Conservation (phyloP, 768 basidiomycete species). For the Paxillus involutus region DNA sequence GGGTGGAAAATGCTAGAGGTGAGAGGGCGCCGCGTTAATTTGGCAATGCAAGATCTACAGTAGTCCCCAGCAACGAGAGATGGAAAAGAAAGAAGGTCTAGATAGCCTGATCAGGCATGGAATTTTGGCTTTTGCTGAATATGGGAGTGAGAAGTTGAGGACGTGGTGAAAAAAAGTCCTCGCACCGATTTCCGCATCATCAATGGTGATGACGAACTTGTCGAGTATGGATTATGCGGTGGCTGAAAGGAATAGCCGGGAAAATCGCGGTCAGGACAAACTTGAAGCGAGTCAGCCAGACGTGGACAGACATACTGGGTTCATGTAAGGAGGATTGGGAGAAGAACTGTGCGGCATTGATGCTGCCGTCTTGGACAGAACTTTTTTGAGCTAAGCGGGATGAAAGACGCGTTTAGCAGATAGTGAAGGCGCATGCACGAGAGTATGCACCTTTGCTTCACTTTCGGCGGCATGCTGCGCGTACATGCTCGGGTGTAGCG, state of each 20-base stretch:
- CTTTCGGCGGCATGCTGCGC: slow-evolving; percentile 67
- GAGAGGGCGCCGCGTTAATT: slow-evolving; percentile 15
- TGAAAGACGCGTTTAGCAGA: slow-evolving; percentile 9
- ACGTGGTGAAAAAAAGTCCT: not conserved
- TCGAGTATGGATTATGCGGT: slow-evolving; percentile 35
- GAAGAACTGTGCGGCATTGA: slow-evolving; percentile 35
- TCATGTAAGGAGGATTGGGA: slow-evolving; percentile 33
- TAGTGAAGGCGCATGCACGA: not conserved
- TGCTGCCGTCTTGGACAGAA: slow-evolving; percentile 51
- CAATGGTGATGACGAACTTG: slow-evolving; percentile 42
- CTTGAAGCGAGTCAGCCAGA: not conserved
- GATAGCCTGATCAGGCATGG: slow-evolving; percentile 21
- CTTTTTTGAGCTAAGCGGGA: slow-evolving; percentile 54
- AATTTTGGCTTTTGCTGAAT: slow-evolving; percentile 37
- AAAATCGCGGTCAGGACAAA: slow-evolving; percentile 9
- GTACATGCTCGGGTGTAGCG: slow-evolving; percentile 71
- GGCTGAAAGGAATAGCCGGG: slow-evolving; percentile 28
- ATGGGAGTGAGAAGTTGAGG: not conserved
- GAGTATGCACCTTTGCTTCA: slow-evolving; percentile 63
- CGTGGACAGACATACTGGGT: slow-evolving; percentile 34
- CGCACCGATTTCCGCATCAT: slow-evolving; percentile 57
- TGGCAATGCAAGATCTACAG: slow-evolving; percentile 24
- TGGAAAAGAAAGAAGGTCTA: slow-evolving; percentile 3
- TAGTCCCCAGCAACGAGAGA: slow-evolving; percentile 15
- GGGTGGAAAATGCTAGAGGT: slow-evolving; percentile 13